Base-by-base conservation (phyloP, 1,284 basidiomycete species). In the Lignosus rhinocerotis region DNA sequence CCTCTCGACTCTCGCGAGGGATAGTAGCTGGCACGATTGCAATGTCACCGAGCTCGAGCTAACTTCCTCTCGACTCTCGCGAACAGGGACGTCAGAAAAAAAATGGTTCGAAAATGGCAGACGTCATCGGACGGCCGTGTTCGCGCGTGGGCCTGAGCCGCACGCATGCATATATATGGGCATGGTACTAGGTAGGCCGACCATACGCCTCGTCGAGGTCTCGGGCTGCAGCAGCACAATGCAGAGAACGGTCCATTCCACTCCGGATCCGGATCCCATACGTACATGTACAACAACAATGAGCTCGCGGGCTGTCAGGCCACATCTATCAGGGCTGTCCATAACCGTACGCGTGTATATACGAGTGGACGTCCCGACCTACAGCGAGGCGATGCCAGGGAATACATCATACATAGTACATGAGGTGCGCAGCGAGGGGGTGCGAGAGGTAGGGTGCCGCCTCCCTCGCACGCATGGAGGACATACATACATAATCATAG, bases 401-500 rank as follows among this genome's bases (percentile, higher is more conserved):
- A 39, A 44, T 52, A 55, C 51, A 58, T 42, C 53, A 53, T 55
- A 52, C 36, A 53, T 42, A 56, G 47, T 58, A 54, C 47, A 57
- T 53, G 53, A 34, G 54, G 46, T 42, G 55, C 11, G 21, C 25
- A 30, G 44, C 25, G 17, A 50, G 30, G 42, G 19, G 34, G 31
- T 25, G 46, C 14, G 11, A 14, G 16, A 32, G 21, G 38, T 4
- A 32, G 17, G 25, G 19, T 14, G 48, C 48, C 31, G 14, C 41
- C 41, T 43, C 9, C 41, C 41, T 43, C 9, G 48, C 42, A 45
- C 33, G 25, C 36, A 51, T 43, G 36, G 33, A 17, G 48, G 55
- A 50, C 55, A 55, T 58, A 58, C 51, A 63, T 56, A 60, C 59
- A 63, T 54, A 61, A 53, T 52, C 60, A 61, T 56, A 57, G 51